Percentiles rank a stretch among this genome's conserved stretches.
phyloP scores from a whole-genome alignment of 495 filamentous ascomycete genomes.

The Penicillium simplicissimum region DNA sequence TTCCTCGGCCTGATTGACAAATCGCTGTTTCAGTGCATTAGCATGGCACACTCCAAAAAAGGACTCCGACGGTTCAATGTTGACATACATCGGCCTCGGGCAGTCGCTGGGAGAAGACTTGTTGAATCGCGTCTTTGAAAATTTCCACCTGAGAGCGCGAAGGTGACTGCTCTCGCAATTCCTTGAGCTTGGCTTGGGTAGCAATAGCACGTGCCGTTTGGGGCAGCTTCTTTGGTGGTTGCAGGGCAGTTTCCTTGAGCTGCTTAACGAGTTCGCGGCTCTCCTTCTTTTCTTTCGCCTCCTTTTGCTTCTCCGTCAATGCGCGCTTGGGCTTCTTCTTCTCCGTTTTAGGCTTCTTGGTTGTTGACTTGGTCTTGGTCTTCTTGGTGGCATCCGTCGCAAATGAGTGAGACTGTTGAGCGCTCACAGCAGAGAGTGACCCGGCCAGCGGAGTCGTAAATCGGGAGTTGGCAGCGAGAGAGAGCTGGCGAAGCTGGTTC shows the following conservation, averaged over 20 bases:
- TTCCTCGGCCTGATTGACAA: constrained; percentile 50
- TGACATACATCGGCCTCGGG: constrained; percentile 37
- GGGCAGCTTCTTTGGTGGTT: constrained; percentile 31
- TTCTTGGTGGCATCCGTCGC: constrained; percentile 30
- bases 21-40: constrained; percentile 38
- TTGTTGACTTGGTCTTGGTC: constrained; percentile 16
- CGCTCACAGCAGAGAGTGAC: constrained; percentile 14
- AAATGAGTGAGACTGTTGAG: constrained; percentile 25
- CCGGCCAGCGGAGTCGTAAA: constrained; percentile 11
- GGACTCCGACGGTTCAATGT: not conserved
- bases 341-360: constrained; percentile 27
- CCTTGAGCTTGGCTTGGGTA: constrained; percentile 20
- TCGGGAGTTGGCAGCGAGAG: constrained; percentile 20
- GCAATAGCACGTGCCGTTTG: constrained; percentile 26
- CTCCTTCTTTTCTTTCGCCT: constrained; percentile 23
- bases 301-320: constrained; percentile 36
- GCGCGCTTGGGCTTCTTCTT: constrained; percentile 17
- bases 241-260: constrained; percentile 37
- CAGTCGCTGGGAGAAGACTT: constrained; percentile 11
- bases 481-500: constrained; percentile 32
- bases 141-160: constrained; percentile 3
- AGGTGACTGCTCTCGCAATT: constrained; percentile 5
- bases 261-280: constrained; percentile 24
- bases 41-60: not conserved
- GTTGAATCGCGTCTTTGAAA: constrained; percentile 19